Base-by-base conservation (phyloP, 148 eudicot genomes). In the Cornus kousa region DNA sequence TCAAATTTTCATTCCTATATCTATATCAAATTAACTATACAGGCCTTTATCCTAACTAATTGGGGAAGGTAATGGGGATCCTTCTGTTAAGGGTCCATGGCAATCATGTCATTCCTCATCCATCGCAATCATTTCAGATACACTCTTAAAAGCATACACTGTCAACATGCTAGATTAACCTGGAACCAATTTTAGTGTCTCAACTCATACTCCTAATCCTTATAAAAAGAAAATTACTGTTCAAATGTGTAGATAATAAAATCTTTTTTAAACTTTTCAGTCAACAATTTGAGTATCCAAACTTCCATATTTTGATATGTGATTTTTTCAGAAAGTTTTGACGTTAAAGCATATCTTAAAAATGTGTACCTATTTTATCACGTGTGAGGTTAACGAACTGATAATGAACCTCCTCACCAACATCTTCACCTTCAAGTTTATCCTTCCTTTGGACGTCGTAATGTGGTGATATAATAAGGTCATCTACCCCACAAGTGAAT, bases 401-500 rank as follows among this genome's bases (percentile, higher is more conserved):
- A 70, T 83, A 80, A 80, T 91, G 99, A 80, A 94, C 97, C 81
- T 93, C 89, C 81, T 96, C 91, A 28, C 99, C 99, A 81, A 89
- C 88, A 79, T 90, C 86, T 83, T 86, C 82, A 72, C 85, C 85
- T 59, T 96, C 94, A 85, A 96, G 97, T 79, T 87, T 75, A 78
- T 84, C 79, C 85, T 91, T 87, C 84, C 97, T 92, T 85, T 77
- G 76, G 39, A 67, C 57, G 71, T 96, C 98, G 70, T 80, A 86
- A 53, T 86, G 72, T 67, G 89, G 90, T 79, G 87, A 80, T 60
- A 96, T 87, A 35, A 96, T 86, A 71, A 96, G 91, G 83, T 96
- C 99, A 77, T 96, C 97, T 70, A 96, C 80, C 79, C 99, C 99
- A 81, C 99, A 96, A 17, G 99, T 96, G 88, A 96, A 96, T 17